These are phyloP conservation scores for Petunia secreta DNA, from an alignment of 257 asterid species.

Conservation along the genomic window DNA sequence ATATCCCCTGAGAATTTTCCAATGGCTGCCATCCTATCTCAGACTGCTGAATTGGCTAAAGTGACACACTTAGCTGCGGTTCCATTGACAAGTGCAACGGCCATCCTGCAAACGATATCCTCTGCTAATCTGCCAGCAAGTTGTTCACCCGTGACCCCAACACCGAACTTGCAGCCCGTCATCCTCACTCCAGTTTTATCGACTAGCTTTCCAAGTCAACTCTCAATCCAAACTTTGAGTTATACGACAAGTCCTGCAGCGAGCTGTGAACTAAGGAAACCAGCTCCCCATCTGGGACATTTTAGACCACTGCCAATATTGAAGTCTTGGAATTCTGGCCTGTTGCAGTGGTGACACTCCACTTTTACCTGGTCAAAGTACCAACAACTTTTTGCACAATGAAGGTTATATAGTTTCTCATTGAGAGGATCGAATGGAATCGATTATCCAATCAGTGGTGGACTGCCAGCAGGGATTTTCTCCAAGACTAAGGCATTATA, in stretches of 20 bases:
- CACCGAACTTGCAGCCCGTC: constrained; percentile 8
- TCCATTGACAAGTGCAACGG: constrained; percentile 13
- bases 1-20: constrained; percentile 16
- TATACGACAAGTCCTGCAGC: constrained; percentile 15
- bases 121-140: not conserved
- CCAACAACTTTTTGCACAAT: not conserved
- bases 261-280: constrained; percentile 33
- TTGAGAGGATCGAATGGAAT: not conserved
- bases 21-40: constrained; percentile 8
- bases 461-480: not conserved
- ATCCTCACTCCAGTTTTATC: constrained; percentile 12
- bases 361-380: not conserved
- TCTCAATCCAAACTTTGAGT: not conserved
- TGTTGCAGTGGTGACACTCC: not conserved
- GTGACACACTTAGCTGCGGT: not conserved
- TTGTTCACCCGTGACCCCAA: not conserved
- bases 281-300: constrained; percentile 60
- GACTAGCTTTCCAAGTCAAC: not conserved
- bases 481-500: too few relatives aligned
- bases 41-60: not conserved
- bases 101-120: not conserved
- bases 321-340: constrained; percentile 12
- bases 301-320: not conserved
- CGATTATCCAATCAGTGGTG: not conserved
- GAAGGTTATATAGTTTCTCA: not conserved